Evolutionary conservation across 305 asterid genomes (phyloP), one percentile per base, ranked within the genome.

Genomic region (Fraxinus platypoda): DNA sequence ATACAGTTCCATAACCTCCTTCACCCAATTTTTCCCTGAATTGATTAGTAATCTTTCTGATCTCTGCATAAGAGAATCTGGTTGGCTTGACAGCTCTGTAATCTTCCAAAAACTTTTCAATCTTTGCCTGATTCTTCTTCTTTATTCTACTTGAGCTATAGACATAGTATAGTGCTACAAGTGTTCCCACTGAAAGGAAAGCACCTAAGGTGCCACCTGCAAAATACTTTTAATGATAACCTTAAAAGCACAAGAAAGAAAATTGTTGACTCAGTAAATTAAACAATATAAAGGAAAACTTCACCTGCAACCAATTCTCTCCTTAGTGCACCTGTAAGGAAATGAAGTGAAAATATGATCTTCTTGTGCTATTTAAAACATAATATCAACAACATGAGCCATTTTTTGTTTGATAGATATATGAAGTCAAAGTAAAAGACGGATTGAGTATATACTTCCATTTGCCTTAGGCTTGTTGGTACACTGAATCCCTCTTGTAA

Each of bases 61-160:
- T 73, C 70, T 90, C 90, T 49, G 89, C 84, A 78, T 90, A 91
- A 11, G 85, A 79, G 82, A 85, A 90, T 81, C 95, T 86, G 71
- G 82, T 81, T 31, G 94, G 92, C 46, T 81, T 83, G 38, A 85
- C 77, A 52, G 82, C 84, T 79, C 83, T 87, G 83, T 84, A 83
- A 3, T 46, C 74, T 26, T 66, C 85, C 71, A 83, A 41, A 59
- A 78, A 31, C 75, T 75, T 81, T 77, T 86, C 87, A 5, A 84
- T 80, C 82, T 74, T 90, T 64, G 70, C 37, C 4, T 72, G 57
- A 28, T 85, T 77, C 13, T 86, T 81, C 73, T 38, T 82, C 85
- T 83, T 86, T 33, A 78, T 68, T 83, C 41, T 89, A 43, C 71
- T 74, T 73, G 1, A 57, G 78, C 46, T 71, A 78, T 85, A 33